These are phyloP conservation scores for Aquilaria agallochum DNA, from an alignment of 441 rosid genomes.

Conservation along the genomic window DNA sequence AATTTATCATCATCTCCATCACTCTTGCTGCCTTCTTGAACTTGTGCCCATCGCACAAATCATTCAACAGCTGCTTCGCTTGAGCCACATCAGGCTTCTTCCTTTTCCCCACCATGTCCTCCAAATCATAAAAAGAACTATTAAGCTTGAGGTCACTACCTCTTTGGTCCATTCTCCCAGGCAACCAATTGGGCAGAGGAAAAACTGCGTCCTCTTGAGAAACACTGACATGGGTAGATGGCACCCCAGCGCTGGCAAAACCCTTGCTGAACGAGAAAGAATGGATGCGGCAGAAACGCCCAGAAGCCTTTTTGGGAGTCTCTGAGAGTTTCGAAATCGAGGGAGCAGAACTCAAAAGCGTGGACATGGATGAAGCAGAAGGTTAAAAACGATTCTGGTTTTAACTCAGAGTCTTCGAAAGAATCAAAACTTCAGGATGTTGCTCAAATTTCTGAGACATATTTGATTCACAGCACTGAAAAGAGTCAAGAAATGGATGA, in stretches of 20 bases:
- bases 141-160: conserved; percentile 40
- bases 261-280: conserved; percentile 51
- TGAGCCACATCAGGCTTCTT: conserved; percentile 56
- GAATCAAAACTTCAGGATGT: too few relatives aligned
- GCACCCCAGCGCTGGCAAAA: conserved; percentile 46
- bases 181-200: conserved; percentile 51
- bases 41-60: conserved; percentile 63
- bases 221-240: conserved; percentile 49
- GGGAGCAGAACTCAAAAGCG: conserved; percentile 45
- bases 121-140: conserved; percentile 43
- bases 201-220: conserved; percentile 58
- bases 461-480: too few relatives aligned
- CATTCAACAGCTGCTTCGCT: conserved; percentile 70
- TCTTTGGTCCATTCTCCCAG: conserved; percentile 35
- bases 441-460: too few relatives aligned
- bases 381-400: too few relatives aligned
- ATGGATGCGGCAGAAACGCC: conserved; percentile 44
- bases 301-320: conserved; percentile 29
- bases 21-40: conserved; percentile 67
- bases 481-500: too few relatives aligned
- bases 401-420: too few relatives aligned
- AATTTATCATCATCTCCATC: conserved; percentile 64
- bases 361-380: conserved; percentile 33
- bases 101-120: conserved; percentile 44
- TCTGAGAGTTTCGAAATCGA: conserved; percentile 44